Evolutionary conservation across 2,329 filamentous ascomycete genomes (phyloP).

Genomic region (Venturia effusa): DNA sequence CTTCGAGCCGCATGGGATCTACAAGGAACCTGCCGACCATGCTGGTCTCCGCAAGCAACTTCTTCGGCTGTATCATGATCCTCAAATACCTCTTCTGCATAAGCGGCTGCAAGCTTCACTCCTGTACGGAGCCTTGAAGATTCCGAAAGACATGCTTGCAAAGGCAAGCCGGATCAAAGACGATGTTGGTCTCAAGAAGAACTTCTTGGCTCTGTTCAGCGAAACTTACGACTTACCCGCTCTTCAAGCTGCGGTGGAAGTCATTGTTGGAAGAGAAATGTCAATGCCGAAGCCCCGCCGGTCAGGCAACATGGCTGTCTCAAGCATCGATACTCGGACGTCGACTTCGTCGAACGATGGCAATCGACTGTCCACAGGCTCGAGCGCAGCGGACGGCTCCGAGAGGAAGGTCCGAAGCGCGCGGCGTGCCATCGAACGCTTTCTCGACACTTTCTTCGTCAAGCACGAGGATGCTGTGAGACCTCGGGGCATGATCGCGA

Average conservation of each 20-base stretch:
- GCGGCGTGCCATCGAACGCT: constrained; percentile 37
- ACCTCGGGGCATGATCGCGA: constrained; percentile 26
- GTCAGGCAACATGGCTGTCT: constrained; percentile 1
- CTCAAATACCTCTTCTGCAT: constrained; percentile 39
- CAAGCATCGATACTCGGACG: neutral
- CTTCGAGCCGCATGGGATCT: constrained; percentile 33
- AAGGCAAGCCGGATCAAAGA: constrained; percentile 38
- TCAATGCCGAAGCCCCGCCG: constrained; percentile 17
- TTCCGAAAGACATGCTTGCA: constrained; percentile 40
- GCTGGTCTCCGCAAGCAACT: constrained; percentile 34
- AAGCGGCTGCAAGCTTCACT: constrained; percentile 49
- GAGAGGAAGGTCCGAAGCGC: constrained; percentile 25
- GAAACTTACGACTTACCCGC: constrained; percentile 43
- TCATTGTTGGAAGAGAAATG: constrained; percentile 46
- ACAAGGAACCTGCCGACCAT: constrained; percentile 14
- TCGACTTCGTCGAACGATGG: constrained; percentile 2
- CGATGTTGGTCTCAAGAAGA: constrained; percentile 47
- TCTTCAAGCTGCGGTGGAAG: constrained; percentile 45
- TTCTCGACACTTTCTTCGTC: constrained; percentile 47
- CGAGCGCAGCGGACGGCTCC: constrained; percentile 26
- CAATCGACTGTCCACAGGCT: constrained; percentile 19
- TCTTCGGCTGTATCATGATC: constrained; percentile 43
- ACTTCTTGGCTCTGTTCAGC: constrained; percentile 47
- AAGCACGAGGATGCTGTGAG: constrained; percentile 44
- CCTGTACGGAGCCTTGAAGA: constrained; percentile 44